Evolutionary conservation across 345 rosid genomes (phyloP), one percentile per base, ranked within the genome.

Genomic region (Salix brachista): DNA sequence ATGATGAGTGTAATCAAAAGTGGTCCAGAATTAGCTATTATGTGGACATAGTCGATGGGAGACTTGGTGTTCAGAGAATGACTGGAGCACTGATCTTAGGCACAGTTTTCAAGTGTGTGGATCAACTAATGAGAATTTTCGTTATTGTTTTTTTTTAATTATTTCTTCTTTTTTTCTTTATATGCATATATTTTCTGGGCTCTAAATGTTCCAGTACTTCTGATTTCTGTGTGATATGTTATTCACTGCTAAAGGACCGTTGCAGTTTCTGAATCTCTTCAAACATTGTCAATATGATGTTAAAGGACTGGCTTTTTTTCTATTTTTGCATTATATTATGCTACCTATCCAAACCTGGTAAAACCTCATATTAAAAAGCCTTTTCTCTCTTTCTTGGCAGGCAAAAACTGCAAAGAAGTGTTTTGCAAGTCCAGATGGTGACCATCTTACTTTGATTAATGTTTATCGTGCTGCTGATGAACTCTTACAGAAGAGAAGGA

Each of bases 391-490:
- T 62, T 82, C 32, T 74, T 85, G 74, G 69, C 84, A 94, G 97
- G 90, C 93, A 87, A 93, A 87, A 84, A 82, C 83, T 11, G 89
- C 93, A 60, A 88, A 84, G 85, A 91, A 89, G 81, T 89, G 88
- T 80, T 93, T 95, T 86, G 84, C 92, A 76, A 95, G 90, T 84
- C 83, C 92, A 32, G 99, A 95, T 67, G 97, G 99, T 58, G 99
- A 95, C 82, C 99, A 95, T 65, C 79, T 89, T 74, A 93, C 99
- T 39, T 84, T 91, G 85, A 83, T 92, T 75, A 91, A 87, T 85
- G 97, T 95, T 56, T 95, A 83, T 84, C 88, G 92, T 77, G 89
- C 90, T 77, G 88, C 90, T 8, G 72, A 87, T 80, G 97, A 91
- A 77, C 84, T 92, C 44, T 81, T 88, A 86, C 85, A 84, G 81